Evolutionary conservation across 2,329 filamentous ascomycete genomes (phyloP), one percentile per base, ranked within the genome.

Genomic region (Penicillium polonicum): DNA sequence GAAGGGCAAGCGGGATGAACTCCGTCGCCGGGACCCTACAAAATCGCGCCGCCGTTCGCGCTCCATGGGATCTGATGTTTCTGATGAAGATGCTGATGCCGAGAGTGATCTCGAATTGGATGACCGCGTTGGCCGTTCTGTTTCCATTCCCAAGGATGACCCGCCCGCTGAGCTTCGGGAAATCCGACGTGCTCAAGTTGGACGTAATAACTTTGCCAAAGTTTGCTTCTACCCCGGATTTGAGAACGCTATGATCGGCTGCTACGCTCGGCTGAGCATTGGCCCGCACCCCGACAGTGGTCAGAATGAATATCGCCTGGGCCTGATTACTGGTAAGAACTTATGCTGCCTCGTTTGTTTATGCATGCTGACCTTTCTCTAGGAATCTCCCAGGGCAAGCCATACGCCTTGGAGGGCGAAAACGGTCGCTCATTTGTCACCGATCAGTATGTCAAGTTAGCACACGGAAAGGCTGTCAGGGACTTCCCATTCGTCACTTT

Each of bases 221-320:
- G 89, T 96, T 55, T 97, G 92, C 81, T 96, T 96, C 78, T 93
- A 92, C 66, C 94, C 94, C 12, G 88, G 88, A 4, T 97, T 99
- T 65, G 90, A 96, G 55, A 79, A 89, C 9, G 83, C 89, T 31
- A 89, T 97, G 68, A 85, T 82, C 17, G 91, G 91, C 51, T 95
- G 92, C 74, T 99, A 89, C 72, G 88, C 88, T 38, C 90, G 94
- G 51, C 86, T 97, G 63, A 90, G 88, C 61, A 85, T 97, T 56
- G 93, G 92, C 0, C 83, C 88, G 13, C 89, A 95, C 70, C 84
- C 84, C 12, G 82, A 87, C 23, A 90, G 85, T 4, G 88, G 88
- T 4, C 80, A 87, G 58, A 88, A 89, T 60, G 84, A 90, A 63
- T 99, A 99, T 74, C 89, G 93, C 59, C 89, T 99, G 84, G 89